Evolutionary conservation across 2,329 filamentous ascomycete species (phyloP), one percentile per base, ranked within the genome.

Genomic region (Monosporascus sp.): DNA sequence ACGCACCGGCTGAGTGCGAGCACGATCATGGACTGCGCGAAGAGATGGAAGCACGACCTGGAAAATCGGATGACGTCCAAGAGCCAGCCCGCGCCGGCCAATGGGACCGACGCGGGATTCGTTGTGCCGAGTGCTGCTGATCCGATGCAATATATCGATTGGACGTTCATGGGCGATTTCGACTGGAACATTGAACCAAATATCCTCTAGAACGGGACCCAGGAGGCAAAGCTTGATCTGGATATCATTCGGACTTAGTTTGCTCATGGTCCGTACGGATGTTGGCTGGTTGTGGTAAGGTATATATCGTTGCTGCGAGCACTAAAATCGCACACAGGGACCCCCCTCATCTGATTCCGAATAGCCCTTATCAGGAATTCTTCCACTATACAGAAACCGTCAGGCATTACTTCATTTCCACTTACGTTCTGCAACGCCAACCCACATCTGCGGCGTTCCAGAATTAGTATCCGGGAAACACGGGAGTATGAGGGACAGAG

Each of bases 11-110:
- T 81, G 5, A 72, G 74, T 17, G 77, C 77, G 3, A 75, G 77
- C 49, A 68, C 80, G 35, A 74, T 74, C 5, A 78, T 77, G 55
- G 78, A 77, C 59, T 81, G 78, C 55, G 66, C 82, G 7, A 65
- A 71, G 37, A 65, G 72, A 37, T 81, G 76, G 74, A 79, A 67
- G 52, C 56, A 55, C 35, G 68, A 66, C 46, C 58, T 60, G 31
- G 48, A 31, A 27, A 26, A 55, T 24, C 35, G 53, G 26, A 52
- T 48, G 40, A 56, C 52, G 31, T 24, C 49, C 16, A 53, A 41
- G 45, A 43, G 26, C 40, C 45, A 47, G 16, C 51, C 40, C 16
- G 26, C 50, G 2, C 17, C 37, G 7, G 37, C 22, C 6, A 50
- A 52, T 11, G 48, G 41, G 26, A 22, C 50, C 2, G 53, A 47